phyloP scores from a whole-genome alignment of 441 rosid genomes.

The Daphne laureola region DNA sequence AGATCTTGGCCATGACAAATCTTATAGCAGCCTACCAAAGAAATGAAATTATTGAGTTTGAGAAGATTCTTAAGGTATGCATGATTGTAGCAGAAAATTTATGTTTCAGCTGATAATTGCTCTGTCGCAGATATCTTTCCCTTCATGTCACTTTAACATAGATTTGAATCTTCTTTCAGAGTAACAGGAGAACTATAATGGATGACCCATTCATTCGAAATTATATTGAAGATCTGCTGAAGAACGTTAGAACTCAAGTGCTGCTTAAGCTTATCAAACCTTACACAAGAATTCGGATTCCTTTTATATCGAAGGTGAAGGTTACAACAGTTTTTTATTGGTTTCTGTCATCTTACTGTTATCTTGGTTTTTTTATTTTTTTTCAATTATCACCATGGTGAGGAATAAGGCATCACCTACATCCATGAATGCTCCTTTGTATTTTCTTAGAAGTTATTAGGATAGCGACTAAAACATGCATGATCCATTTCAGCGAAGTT shows the following conservation, averaged over 20 bases:
- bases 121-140: neutral
- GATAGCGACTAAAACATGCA: neutral
- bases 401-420: neutral
- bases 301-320: slow-evolving; percentile 81
- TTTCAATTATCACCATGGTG: neutral
- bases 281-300: slow-evolving; percentile 88
- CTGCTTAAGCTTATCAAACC: slow-evolving; percentile 96
- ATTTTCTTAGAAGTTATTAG: slow-evolving; percentile 2
- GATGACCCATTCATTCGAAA: slow-evolving; percentile 94
- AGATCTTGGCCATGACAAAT: slow-evolving; percentile 98
- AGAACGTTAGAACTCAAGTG: slow-evolving; percentile 97
- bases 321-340: neutral
- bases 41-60: slow-evolving; percentile 93
- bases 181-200: slow-evolving; percentile 92
- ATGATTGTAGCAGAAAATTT: neutral
- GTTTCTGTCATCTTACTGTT: neutral
- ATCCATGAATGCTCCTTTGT: neutral
- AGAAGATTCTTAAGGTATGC: slow-evolving; percentile 89
- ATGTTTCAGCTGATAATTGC: neutral
- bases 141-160: neutral
- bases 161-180: slow-evolving; percentile 33
- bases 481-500: neutral
- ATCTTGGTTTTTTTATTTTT: neutral
- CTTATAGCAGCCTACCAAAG: slow-evolving; percentile 97
- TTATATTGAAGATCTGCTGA: slow-evolving; percentile 93